Base-by-base conservation (phyloP, 345 rosid genomes). In the Gossypium longicalyx region DNA sequence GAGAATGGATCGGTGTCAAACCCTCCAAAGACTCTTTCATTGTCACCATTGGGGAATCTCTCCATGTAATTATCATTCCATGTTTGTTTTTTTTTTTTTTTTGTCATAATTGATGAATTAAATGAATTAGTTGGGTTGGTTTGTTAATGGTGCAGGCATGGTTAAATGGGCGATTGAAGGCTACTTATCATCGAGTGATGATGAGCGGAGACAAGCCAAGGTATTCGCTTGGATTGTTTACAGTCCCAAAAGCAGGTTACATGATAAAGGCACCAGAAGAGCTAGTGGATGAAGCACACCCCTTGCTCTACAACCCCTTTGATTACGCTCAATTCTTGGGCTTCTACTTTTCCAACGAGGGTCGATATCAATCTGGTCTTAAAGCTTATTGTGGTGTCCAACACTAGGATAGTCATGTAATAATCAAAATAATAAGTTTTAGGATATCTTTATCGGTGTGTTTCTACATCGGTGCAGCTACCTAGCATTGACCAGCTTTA, bases 11-110 rank as follows among this genome's bases (percentile, higher is more conserved):
- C 72, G 77, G 78, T 43, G 57, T 79, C 53, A 82, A 83, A 63
- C 88, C 91, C 56, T 80, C 91, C 7, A 79, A 85, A 19, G 86
- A 82, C 34, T 85, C 89, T 70, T 89, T 86, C 80, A 75, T 81
- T 12, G 22, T 56, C 47, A 29, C 3, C 49, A 71, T 68, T 9
- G 72, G 72, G 41, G 72, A 68, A 19, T 68, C 72, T 48, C 44
- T 68, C 43, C 48, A 68, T 3, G 58, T 68, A 48, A 68, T 20
- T 54, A 20, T 53, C 9, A 23, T 67, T 22, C 34, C 27, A 20
- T 1, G 8, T 44, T 44, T 3, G 3, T 29, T 29, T n/a, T n/a
- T n/a, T n/a, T n/a, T 29, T 45, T 9, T 45, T 45, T 45, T 7
- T 45, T 10, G 12, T 45, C 12, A 45, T 45, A 8, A 45, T 45